Evolutionary conservation across 352 stramenopile genomes (phyloP).

Genomic region (Saprolegnia parasitica): DNA sequence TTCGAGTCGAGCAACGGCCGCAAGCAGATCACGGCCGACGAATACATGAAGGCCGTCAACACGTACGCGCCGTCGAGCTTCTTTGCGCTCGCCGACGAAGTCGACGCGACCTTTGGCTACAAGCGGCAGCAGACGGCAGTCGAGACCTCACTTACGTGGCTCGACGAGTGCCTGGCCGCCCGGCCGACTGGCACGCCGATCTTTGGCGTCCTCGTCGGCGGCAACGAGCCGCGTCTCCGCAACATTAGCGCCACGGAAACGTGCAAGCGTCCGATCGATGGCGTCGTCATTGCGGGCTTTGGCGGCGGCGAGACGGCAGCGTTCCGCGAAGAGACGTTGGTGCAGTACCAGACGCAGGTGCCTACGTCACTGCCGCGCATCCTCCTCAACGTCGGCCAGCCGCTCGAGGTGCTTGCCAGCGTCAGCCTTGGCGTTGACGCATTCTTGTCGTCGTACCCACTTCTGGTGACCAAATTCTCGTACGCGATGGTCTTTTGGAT

Average conservation of each 20-base stretch:
- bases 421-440: constrained; percentile 54
- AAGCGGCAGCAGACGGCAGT: constrained; percentile 68
- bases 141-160: constrained; percentile 59
- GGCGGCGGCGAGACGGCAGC: constrained; percentile 38
- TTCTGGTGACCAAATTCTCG: constrained; percentile 42
- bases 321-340: constrained; percentile 44
- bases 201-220: constrained; percentile 66
- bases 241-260: constrained; percentile 53
- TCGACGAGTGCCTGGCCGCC: constrained; percentile 52
- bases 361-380: constrained; percentile 44
- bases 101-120: constrained; percentile 44
- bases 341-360: constrained; percentile 44
- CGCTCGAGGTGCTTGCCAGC: constrained; percentile 50
- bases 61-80: constrained; percentile 52
- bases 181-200: constrained; percentile 33
- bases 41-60: constrained; percentile 58
- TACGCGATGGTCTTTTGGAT: constrained; percentile 62
- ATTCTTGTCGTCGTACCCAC: constrained; percentile 66
- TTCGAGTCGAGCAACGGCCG: constrained; percentile 56
- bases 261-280: constrained; percentile 59
- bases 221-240: constrained; percentile 50
- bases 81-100: constrained; percentile 64
- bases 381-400: constrained; percentile 59
- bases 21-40: constrained; percentile 37
- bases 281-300: constrained; percentile 58